These are phyloP conservation scores for Graphiopsis chlorocephala DNA, from an alignment of 2,329 filamentous ascomycete species.

Conservation along the genomic window DNA sequence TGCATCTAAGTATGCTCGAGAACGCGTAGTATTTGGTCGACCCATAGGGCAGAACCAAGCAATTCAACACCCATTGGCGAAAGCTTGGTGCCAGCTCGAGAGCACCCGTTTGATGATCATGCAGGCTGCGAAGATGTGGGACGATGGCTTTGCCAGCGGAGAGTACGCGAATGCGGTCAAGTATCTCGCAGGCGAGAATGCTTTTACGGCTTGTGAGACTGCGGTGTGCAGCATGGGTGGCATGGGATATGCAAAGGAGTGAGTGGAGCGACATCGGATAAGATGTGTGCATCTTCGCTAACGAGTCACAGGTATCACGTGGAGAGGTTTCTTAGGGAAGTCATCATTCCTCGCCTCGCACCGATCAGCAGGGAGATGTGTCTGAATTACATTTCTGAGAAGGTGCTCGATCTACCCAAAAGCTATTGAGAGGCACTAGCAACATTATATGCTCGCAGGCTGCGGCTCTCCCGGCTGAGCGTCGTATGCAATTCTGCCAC, in stretches of 20 bases:
- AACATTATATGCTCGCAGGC: constrained; percentile 26
- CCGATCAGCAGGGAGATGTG: constrained; percentile 52
- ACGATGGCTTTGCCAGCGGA: constrained; percentile 51
- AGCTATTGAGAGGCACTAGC: constrained; percentile 23
- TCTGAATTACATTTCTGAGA: constrained; percentile 34
- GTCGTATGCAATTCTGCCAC: constrained; percentile 53
- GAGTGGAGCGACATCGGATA: not conserved
- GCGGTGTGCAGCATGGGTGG: constrained; percentile 60
- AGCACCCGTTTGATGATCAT: constrained; percentile 64
- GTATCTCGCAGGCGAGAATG: constrained; percentile 65
- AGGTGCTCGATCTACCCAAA: constrained; percentile 30
- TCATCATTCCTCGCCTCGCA: constrained; percentile 62
- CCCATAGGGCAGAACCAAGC: constrained; percentile 66
- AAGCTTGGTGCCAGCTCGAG: constrained; percentile 64
- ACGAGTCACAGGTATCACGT: constrained; percentile 52
- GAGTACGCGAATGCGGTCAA: constrained; percentile 64
- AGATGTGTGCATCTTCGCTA: not conserved
- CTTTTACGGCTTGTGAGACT: constrained; percentile 61
- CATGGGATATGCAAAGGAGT: constrained; percentile 62
- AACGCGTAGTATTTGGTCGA: constrained; percentile 63
- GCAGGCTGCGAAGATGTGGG: constrained; percentile 63
- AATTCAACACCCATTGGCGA: constrained; percentile 63
- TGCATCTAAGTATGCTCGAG: constrained; percentile 64
- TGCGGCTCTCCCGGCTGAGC: constrained; percentile 45
- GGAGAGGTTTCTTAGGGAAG: constrained; percentile 64